Conservation (phyloP, 176 grass and related monocot species). For the Avena eriantha region DNA sequence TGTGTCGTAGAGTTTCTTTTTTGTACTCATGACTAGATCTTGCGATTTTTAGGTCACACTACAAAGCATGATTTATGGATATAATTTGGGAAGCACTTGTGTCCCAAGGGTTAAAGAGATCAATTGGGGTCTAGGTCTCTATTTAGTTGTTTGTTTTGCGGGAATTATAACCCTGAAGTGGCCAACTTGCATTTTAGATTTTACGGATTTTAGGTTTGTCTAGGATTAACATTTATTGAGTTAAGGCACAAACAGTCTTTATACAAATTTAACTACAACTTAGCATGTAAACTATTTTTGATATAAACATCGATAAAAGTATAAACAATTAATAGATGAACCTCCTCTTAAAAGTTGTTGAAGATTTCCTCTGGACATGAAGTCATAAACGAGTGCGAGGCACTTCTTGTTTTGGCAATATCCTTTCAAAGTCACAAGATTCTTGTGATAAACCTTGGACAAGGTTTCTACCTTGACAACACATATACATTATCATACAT, state of each 20-base stretch:
- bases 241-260: not conserved
- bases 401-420: constrained; percentile 50
- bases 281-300: not conserved
- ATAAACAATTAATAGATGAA: not conserved
- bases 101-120: not conserved
- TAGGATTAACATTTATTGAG: not conserved
- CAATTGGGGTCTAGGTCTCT: not conserved
- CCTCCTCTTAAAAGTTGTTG: constrained; percentile 47
- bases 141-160: not conserved
- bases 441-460: constrained; percentile 53
- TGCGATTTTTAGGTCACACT: not conserved
- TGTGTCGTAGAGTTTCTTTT: not conserved
- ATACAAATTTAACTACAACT: not conserved
- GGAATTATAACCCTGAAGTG: not conserved
- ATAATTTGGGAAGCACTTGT: not conserved
- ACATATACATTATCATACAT: not conserved
- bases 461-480: constrained; percentile 31
- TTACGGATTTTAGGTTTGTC: not conserved
- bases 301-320: not conserved
- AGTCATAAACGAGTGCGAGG: constrained; percentile 49
- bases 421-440: constrained; percentile 48
- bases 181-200: not conserved
- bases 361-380: constrained; percentile 57
- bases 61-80: not conserved
- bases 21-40: not conserved